Evolutionary conservation across 2,329 filamentous ascomycete genomes (phyloP), one percentile per base, ranked within the genome.

Genomic region (Trichoderma oligosporum): DNA sequence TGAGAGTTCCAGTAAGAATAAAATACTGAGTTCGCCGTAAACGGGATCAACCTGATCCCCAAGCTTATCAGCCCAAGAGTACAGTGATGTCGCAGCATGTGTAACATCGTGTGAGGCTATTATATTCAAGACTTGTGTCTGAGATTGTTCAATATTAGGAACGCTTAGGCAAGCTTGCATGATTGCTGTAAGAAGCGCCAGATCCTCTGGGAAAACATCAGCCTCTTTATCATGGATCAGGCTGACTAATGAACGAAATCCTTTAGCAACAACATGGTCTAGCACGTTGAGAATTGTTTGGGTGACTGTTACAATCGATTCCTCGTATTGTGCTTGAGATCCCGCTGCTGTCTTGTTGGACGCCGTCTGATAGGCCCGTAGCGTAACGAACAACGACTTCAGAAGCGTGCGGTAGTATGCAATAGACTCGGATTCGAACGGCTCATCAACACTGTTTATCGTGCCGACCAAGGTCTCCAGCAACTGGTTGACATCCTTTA

Each of bases 1-100:
- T 1, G 92, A 96, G 11, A 99, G 81, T 63, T 96, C 89, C 20
- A 96, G 83, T 12, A 99, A 80, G 72, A 97, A 95, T 24, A 92
- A 80, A 38, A 96, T 81, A 65, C 89, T 89, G n/a, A 97, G 82
- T 68, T 97, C 92, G 62, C 92, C 94, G 70, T 97, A 97, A 27
- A 97, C 78, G 0, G 94, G 93, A 68, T 97, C 93, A 25, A 86
- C 84, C 57, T 87, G 82, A 33, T 87, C 81, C 0, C 87, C 82
- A 22, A 97, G 80, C 63, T 87, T 85, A 70, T 97, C 91, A 4
- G 93, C 84, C 94, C 94, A 99, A 0, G 91, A 96, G 73, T 93
- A 97, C 4, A 99, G 80, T 31, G 89, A 91, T 5, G 87, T 86
- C 0, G 91, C 92, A 60, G 91, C 88, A 65, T 93, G 88, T 44